Evolutionary conservation across 352 stramenopile species (phyloP), one percentile per base, ranked within the genome.

Genomic region (Phytophthora ohioensis): DNA sequence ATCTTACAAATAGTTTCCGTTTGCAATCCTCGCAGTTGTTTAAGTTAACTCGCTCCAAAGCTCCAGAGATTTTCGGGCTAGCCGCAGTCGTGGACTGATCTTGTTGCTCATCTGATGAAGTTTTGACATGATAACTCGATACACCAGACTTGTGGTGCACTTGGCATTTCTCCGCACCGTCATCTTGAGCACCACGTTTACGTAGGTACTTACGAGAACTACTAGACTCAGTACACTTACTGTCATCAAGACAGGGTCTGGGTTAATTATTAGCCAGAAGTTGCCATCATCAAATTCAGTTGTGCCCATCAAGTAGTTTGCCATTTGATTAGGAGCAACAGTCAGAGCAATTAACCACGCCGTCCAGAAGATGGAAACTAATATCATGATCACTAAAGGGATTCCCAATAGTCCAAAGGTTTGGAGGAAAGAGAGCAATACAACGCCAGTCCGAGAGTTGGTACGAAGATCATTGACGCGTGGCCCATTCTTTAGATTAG

Each of bases 291-390:
- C 80, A 32, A 85, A 76, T 31, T 63, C 41, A 6, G 31, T 35
- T 4, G 78, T 87, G 51, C 78, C 56, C 78, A 87, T 85, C 32
- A 87, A 46, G 32, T 75, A 80, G 54, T 87, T 86, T 3, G 68
- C 79, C 0, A 63, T 62, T 30, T 41, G 53, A 4, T 77, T 82
- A 2, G 79, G 75, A 10, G 76, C 70, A 11, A 87, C 56, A 1
- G 64, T 64, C 17, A 73, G n/a, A 4, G 65, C 21, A 3, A 75
- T 46, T 46, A 85, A 57, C 49, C 76, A 80, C 4, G 34, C 42
- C 1, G 70, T 80, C 78, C 77, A 85, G 1, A 30, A 9, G 35
- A 76, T 64, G 3, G 70, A 77, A 3, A 67, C 42, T 3, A 61
- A 7, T 8, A 70, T 21, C 6, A 76, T 47, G 2, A 69, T 3